A percentile compares a stretch with the other conserved stretches of the same genome.
phyloP scores from a whole-genome alignment of 2,329 filamentous ascomycete genomes.

The Elsinoe perseae region DNA sequence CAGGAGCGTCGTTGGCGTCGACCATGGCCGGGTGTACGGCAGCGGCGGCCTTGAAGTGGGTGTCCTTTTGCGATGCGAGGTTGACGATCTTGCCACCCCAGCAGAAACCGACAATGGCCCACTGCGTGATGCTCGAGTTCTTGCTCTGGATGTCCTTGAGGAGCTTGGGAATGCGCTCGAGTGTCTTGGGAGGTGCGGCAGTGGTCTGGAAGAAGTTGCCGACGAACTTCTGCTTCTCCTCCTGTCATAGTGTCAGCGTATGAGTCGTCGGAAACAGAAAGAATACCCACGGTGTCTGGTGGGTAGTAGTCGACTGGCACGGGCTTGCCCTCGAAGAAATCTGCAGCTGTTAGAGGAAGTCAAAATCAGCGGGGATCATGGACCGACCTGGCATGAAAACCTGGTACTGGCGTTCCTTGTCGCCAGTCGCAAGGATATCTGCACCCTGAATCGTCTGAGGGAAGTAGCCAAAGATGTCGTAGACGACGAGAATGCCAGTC shows the following conservation, averaged over 20 bases:
- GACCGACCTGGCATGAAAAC: slow-evolving; percentile 64
- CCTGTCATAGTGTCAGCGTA: slow-evolving; percentile 15
- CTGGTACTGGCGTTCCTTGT: slow-evolving; percentile 66
- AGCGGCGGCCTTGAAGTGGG: slow-evolving; percentile 50
- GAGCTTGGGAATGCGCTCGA: slow-evolving; percentile 49
- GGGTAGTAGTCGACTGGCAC: slow-evolving; percentile 53
- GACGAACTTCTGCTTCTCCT: slow-evolving; percentile 54
- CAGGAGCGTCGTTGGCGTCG: slow-evolving; percentile 49
- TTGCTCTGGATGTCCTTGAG: slow-evolving; percentile 47
- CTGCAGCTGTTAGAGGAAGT: slow-evolving; percentile 29
- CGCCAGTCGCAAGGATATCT: slow-evolving; percentile 52
- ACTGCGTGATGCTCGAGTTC: slow-evolving; percentile 43
- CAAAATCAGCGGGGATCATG: background rate
- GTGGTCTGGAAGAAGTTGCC: slow-evolving; percentile 51
- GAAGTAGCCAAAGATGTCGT: slow-evolving; percentile 56
- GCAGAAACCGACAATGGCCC: slow-evolving; percentile 56
- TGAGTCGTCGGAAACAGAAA: background rate
- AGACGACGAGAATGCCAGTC: slow-evolving; percentile 51
- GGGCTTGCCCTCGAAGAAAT: slow-evolving; percentile 77
- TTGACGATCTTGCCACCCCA: slow-evolving; percentile 46
- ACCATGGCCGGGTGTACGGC: slow-evolving; percentile 55
- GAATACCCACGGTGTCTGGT: slow-evolving; percentile 41
- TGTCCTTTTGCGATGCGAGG: slow-evolving; percentile 44
- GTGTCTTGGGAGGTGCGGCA: slow-evolving; percentile 51
- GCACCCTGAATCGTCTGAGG: slow-evolving; percentile 56